These are phyloP conservation scores for Talaromyces sp. DNA, from an alignment of 2,329 filamentous ascomycete species.

Conservation along the genomic window DNA sequence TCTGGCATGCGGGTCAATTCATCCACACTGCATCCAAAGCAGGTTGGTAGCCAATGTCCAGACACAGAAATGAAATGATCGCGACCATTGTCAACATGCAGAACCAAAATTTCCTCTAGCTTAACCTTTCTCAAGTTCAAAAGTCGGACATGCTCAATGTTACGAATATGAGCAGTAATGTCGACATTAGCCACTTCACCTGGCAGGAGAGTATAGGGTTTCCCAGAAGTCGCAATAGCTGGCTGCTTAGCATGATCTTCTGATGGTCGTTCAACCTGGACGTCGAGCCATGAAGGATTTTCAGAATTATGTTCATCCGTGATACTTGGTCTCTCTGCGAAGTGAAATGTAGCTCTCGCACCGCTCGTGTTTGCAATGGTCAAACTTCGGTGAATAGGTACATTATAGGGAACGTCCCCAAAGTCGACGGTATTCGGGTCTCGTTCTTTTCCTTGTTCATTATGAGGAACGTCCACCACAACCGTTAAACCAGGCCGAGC, in stretches of 20 bases:
- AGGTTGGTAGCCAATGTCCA: slow-evolving; percentile 77
- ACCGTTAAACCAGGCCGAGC: slow-evolving; percentile 79
- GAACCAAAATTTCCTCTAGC: slow-evolving; percentile 84
- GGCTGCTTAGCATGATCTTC: slow-evolving; percentile 42
- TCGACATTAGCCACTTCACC: slow-evolving; percentile 77
- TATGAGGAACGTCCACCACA: slow-evolving; percentile 66
- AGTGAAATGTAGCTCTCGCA: slow-evolving; percentile 75
- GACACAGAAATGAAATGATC: slow-evolving; percentile 89
- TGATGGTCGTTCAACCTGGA: slow-evolving; percentile 61
- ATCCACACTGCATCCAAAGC: slow-evolving; percentile 82
- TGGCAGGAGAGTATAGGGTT: slow-evolving; percentile 70
- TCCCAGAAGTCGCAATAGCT: slow-evolving; percentile 34
- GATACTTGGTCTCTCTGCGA: slow-evolving; percentile 70
- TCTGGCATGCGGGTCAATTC: slow-evolving; percentile 85
- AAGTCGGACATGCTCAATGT: slow-evolving; percentile 63
- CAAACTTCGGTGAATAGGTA: slow-evolving; percentile 66
- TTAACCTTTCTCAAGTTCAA: slow-evolving; percentile 69
- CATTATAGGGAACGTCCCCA: slow-evolving; percentile 71
- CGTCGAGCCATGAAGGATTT: slow-evolving; percentile 69
- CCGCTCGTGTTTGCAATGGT: slow-evolving; percentile 92
- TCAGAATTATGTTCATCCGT: slow-evolving; percentile 45
- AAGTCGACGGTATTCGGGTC: slow-evolving; percentile 70
- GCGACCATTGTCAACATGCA: slow-evolving; percentile 79
- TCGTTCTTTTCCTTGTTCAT: slow-evolving; percentile 35
- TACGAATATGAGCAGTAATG: slow-evolving; percentile 68